Percentiles rank a stretch among this genome's conserved stretches.
phyloP scores from a whole-genome alignment of 768 basidiomycete genomes.

The Asterophora parasitica region DNA sequence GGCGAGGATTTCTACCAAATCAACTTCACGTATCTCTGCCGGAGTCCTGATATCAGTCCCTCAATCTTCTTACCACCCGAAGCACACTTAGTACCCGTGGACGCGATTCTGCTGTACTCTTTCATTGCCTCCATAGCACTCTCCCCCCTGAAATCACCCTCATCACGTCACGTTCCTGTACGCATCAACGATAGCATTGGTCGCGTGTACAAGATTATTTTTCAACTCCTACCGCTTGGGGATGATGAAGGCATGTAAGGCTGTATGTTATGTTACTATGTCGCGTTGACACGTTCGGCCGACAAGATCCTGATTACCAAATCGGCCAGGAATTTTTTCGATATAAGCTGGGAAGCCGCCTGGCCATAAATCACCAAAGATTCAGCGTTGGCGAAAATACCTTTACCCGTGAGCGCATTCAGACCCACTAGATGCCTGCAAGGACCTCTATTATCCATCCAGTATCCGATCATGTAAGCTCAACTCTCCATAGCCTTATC shows the following conservation, averaged over 20 bases:
- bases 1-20: no score
- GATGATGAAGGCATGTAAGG: constrained; percentile 38
- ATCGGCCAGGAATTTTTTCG: no score
- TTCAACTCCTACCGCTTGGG: constrained; percentile 35
- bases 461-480: constrained; percentile 27
- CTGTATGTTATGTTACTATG: constrained; percentile 18
- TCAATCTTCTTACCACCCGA: background rate
- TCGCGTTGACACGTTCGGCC: constrained; percentile 21
- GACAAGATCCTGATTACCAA: constrained; percentile 21
- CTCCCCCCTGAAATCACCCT: background rate
- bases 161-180: background rate
- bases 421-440: constrained; percentile 25
- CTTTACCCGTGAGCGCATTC: constrained; percentile 14
- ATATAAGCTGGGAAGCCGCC: background rate
- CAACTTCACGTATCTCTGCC: no score
- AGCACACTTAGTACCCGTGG: background rate
- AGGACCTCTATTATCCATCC: constrained; percentile 28
- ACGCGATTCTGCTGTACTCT: background rate
- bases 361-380: background rate
- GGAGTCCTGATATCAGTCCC: no score
- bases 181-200: background rate
- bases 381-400: background rate
- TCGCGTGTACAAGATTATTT: constrained; percentile 32
- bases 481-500: background rate
- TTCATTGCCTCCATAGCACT: no score